Evolutionary conservation across 2,329 filamentous ascomycete species (phyloP), one percentile per base, ranked within the genome.

Genomic region (Trichophyton simii): DNA sequence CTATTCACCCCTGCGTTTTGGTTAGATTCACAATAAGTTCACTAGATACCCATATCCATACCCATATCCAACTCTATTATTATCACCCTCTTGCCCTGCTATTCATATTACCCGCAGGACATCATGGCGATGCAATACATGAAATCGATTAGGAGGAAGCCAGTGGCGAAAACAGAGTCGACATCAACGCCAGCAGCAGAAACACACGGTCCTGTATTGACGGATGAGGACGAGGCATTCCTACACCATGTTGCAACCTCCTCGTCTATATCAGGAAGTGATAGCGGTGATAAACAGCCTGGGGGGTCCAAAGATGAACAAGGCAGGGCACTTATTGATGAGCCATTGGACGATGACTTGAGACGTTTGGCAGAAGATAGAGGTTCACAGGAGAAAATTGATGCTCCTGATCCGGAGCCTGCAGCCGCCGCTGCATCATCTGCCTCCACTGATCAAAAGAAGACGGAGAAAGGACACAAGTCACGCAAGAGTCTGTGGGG

Each of bases 201-300:
- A 57, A 64, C 70, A 3, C 72, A 72, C 34, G 70, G 69, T 57
- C 77, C 67, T 68, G 78, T 85, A 2, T 69, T 85, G n/a, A 82
- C 80, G 18, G 77, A 81, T n/a, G 82, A 84, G 67, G 83, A 86
- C 64, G 80, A 85, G 66, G 74, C 77, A 59, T 85, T 84, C 66
- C 71, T 85, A 38, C 74, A 77, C 60, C 73, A 73, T 38, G 78
- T 84, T 36, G 78, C 60, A 5, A 63, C 42, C 15, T 61, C 60
- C 1, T 57, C 57, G 2, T 57, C 61, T 48, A 59, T 44, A 11
- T 42, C 55, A 9, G 55, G 15, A 20, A 20, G 22, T 11, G 41
- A 58, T 25, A 25, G 13, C 6, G 34, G 34, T 38, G 28, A 44
- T 1, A 44, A 44, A 25, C 36, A 58, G 15, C 55, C 15, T 73